These are phyloP conservation scores for Globisporangium acanthophoron DNA, from an alignment of 352 stramenopile species.

Conservation along the genomic window DNA sequence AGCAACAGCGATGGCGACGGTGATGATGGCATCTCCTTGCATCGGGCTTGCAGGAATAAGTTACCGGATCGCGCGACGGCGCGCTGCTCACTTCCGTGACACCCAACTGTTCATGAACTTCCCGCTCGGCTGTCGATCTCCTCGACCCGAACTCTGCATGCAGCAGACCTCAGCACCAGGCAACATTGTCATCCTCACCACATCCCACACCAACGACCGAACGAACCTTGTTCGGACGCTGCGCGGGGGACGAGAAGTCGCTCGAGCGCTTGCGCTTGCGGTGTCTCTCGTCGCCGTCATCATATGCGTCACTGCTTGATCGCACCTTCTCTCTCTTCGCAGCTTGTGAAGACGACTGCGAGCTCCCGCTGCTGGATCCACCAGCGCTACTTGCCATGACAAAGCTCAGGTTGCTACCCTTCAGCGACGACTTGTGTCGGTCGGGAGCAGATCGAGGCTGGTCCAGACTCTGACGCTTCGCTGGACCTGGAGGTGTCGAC, in stretches of 20 bases:
- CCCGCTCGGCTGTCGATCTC: background rate
- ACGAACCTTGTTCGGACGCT: slow-evolving; percentile 2
- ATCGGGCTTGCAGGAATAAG: background rate
- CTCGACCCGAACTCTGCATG: background rate
- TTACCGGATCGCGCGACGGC: too few relatives aligned
- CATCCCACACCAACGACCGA: background rate
- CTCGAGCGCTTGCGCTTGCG: slow-evolving; percentile 10
- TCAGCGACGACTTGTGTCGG: background rate
- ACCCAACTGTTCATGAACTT: background rate
- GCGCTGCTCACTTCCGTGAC: background rate
- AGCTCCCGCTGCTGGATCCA: background rate
- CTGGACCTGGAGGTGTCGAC: background rate
- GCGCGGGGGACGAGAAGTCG: slow-evolving; percentile 4
- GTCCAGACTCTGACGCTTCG: background rate
- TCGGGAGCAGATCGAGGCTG: background rate
- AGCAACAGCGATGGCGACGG: background rate
- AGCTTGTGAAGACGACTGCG: background rate
- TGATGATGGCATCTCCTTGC: background rate
- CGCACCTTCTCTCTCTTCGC: background rate
- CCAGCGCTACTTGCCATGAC: background rate
- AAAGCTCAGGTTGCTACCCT: background rate
- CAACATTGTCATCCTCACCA: background rate
- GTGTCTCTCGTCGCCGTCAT: background rate
- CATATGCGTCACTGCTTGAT: background rate
- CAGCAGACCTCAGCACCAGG: background rate